A percentile compares a stretch with the other conserved stretches of the same genome.
Evolutionary conservation across 371 early-diverging fungal species (phyloP).

Genomic region (Fennellomyces sp.): DNA sequence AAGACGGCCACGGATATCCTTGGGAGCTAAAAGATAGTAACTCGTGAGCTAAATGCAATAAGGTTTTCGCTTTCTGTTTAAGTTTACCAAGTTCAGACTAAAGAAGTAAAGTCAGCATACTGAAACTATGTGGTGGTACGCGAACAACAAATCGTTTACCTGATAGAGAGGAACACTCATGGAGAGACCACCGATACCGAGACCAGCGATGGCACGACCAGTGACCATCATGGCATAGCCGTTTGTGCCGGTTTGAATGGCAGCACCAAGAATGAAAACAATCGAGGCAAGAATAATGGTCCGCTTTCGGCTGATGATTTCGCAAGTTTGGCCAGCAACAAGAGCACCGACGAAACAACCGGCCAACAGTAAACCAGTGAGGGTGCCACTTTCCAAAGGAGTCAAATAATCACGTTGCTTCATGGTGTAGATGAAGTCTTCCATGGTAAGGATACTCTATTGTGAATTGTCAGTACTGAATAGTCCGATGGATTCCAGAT

Average conservation of each 20-base stretch:
- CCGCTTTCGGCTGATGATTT: constrained; percentile 42
- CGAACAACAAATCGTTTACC: constrained; percentile 21
- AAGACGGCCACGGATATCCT: constrained; percentile 54
- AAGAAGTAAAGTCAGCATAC: not conserved
- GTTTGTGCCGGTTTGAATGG: constrained; percentile 56
- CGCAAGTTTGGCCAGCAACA: constrained; percentile 43
- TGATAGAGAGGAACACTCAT: constrained; percentile 58
- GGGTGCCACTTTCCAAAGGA: constrained; percentile 47
- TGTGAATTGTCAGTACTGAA: not conserved
- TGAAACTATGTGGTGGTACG: too few species aligned
- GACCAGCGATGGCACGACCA: constrained; percentile 77
- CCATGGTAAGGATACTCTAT: constrained; percentile 46
- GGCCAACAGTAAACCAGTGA: constrained; percentile 47
- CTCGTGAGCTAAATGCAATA: not conserved
- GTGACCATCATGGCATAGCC: constrained; percentile 57
- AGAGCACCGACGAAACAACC: constrained; percentile 57
- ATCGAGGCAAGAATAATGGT: constrained; percentile 37
- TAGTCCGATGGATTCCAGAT: too few species aligned
- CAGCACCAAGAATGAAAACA: constrained; percentile 45
- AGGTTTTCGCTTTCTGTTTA: not conserved
- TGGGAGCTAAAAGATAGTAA: constrained; percentile 42
- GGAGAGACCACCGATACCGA: constrained; percentile 81
- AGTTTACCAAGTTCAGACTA: constrained; percentile 1
- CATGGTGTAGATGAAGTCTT: constrained; percentile 37
- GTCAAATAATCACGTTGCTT: constrained; percentile 26